These are phyloP conservation scores for Clarireedia hainanense DNA, from an alignment of 2,329 filamentous ascomycete species.

Conservation along the genomic window DNA sequence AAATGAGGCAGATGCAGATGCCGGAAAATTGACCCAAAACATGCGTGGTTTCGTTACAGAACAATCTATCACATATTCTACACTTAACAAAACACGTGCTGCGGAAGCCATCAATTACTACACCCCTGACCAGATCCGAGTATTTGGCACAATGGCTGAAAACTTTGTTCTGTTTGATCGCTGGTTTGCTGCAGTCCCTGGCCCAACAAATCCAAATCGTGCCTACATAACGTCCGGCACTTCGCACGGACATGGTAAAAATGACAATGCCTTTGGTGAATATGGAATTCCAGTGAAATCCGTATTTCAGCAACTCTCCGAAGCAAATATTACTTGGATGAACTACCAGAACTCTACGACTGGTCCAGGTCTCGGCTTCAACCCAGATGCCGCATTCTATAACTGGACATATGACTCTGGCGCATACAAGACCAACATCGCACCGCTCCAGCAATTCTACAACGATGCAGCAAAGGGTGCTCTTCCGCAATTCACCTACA, in stretches of 20 bases:
- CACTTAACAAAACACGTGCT: slow-evolving; percentile 31
- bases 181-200: slow-evolving; percentile 35
- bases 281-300: slow-evolving; percentile 32
- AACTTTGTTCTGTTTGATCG: slow-evolving; percentile 38
- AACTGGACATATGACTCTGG: slow-evolving; percentile 33
- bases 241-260: slow-evolving; percentile 32
- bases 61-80: slow-evolving; percentile 31
- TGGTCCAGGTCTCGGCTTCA: slow-evolving; percentile 29
- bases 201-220: slow-evolving; percentile 31
- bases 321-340: slow-evolving; percentile 35
- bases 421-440: slow-evolving; percentile 29
- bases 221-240: slow-evolving; percentile 33
- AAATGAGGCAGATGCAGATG: slow-evolving; percentile 18
- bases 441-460: slow-evolving; percentile 36
- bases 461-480: slow-evolving; percentile 36
- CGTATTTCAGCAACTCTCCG: slow-evolving; percentile 35
- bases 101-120: slow-evolving; percentile 38
- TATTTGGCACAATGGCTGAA: slow-evolving; percentile 34
- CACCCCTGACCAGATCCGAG: slow-evolving; percentile 33
- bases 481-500: slow-evolving; percentile 38
- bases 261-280: slow-evolving; percentile 30
- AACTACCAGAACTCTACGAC: slow-evolving; percentile 39
- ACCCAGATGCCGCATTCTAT: slow-evolving; percentile 38
- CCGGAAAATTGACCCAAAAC: slow-evolving; percentile 16
- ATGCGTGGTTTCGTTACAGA: slow-evolving; percentile 37